Base-by-base conservation (phyloP, 305 asterid species). In the Rubia balearica region DNA sequence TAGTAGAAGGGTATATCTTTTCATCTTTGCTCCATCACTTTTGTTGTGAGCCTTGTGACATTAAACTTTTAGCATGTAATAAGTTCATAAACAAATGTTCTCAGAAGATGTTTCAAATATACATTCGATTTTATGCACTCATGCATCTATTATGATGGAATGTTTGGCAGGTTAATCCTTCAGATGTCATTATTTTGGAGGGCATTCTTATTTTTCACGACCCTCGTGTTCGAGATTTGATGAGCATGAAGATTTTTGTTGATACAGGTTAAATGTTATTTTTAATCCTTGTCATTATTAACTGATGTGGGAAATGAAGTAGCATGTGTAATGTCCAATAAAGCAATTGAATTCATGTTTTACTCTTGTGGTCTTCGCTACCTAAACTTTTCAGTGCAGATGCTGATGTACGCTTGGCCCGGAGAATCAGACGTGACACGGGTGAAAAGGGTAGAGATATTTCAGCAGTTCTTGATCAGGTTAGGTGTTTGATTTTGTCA, bases 381-480 rank as follows among this genome's bases (percentile, higher is more conserved):
- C 76, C 59, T 60, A 72, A 78, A 78, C 74, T 71, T 83, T 77
- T 81, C 83, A 74, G 75, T 81, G 90, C 92, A 95, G 99, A 95
- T 90, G 91, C 99, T 81, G 99, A 95, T 87, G 96, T 94, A 64
- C 97, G 98, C 65, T 79, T 91, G 69, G 97, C 98, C 19, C 85
- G 99, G 88, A 89, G 99, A 82, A 91, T 94, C 75, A 91, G 91
- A 78, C 97, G 99, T 27, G 99, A 94, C 80, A 91, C 96, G n/a
- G 95, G 71, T 74, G 98, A 91, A 74, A 94, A 91, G 85, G 89
- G 88, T 67, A 84, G 99, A 83, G 99, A 95, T 81, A 90, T 95
- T 65, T 90, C 87, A 42, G 85, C 49, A 73, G 89, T 95, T 22
- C 95, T 95, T 70, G 99, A 95, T 81, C 99, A 91, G 99, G 99